Percentiles rank a stretch among this genome's conserved stretches.
These are phyloP conservation scores for Sphaerobolus stellatus DNA, from an alignment of 1,284 basidiomycete species.

Conservation along the genomic window DNA sequence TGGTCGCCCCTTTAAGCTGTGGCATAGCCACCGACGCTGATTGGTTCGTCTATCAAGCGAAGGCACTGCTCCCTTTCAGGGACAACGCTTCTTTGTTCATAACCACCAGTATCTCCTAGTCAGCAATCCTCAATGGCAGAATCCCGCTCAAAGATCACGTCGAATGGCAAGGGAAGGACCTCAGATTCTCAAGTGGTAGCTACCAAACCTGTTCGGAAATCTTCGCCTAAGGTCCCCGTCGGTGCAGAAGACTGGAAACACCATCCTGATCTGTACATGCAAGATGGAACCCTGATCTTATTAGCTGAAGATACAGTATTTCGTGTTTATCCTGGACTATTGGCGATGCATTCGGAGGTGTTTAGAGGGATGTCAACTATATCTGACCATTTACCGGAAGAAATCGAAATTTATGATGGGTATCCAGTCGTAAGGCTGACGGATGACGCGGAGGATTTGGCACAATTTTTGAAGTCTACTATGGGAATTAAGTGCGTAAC, in stretches of 20 bases:
- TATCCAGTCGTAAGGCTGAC: background rate
- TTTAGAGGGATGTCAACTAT: slow-evolving; percentile 24
- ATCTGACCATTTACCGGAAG: background rate
- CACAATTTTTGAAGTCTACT: slow-evolving; percentile 34
- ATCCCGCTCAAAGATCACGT: too few species aligned
- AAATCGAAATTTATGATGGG: background rate
- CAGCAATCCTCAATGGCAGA: too few species aligned
- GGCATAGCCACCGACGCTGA: too few species aligned
- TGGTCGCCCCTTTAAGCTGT: too few species aligned
- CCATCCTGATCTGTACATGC: background rate
- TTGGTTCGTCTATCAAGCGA: too few species aligned
- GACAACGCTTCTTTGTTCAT: too few species aligned
- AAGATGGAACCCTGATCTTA: slow-evolving; percentile 30
- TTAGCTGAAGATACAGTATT: slow-evolving; percentile 22
- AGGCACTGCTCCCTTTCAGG: too few species aligned
- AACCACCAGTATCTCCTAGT: too few species aligned
- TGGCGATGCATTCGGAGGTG: slow-evolving; percentile 25
- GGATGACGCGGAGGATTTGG: slow-evolving; percentile 34
- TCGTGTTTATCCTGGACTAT: slow-evolving; percentile 24
- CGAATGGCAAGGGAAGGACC: too few species aligned
- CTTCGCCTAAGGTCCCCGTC: background rate
- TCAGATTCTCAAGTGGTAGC: too few species aligned
- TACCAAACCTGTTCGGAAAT: too few species aligned
- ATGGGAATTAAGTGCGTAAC: slow-evolving; percentile 3
- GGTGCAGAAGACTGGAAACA: background rate